phyloP scores from a whole-genome alignment of 768 basidiomycete genomes.

The Hemileccinum rubropunctum region DNA sequence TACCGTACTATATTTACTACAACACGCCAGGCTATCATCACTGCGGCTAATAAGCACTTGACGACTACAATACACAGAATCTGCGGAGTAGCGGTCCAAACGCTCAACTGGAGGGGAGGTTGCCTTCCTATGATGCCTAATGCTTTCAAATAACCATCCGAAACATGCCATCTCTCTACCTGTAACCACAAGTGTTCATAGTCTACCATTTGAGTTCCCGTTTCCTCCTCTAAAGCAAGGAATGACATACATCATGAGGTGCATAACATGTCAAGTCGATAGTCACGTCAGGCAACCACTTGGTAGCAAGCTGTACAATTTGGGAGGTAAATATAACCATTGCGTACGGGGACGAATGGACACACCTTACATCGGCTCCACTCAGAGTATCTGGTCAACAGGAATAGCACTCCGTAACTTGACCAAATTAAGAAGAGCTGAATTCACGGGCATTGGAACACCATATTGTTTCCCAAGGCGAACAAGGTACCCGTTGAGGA shows the following conservation, averaged over 20 bases:
- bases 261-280: no score
- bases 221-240: background rate
- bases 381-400: slow-evolving; percentile 41
- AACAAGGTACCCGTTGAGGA: slow-evolving; percentile 78
- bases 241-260: background rate
- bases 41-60: no score
- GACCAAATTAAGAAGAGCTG: slow-evolving; percentile 55
- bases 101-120: no score
- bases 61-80: no score
- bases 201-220: background rate
- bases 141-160: no score
- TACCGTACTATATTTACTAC: no score
- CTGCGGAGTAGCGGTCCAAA: no score
- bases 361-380: slow-evolving; percentile 7
- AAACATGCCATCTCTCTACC: no score
- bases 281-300: no score
- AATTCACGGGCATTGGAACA: slow-evolving; percentile 57
- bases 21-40: no score
- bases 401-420: slow-evolving; percentile 57
- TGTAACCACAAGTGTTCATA: no score
- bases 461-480: slow-evolving; percentile 55
- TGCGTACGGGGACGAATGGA: background rate
- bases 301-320: background rate
- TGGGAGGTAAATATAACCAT: background rate
- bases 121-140: no score